phyloP scores from a whole-genome alignment of 1,139 yeast species.

The Protomyces pachydermus region DNA sequence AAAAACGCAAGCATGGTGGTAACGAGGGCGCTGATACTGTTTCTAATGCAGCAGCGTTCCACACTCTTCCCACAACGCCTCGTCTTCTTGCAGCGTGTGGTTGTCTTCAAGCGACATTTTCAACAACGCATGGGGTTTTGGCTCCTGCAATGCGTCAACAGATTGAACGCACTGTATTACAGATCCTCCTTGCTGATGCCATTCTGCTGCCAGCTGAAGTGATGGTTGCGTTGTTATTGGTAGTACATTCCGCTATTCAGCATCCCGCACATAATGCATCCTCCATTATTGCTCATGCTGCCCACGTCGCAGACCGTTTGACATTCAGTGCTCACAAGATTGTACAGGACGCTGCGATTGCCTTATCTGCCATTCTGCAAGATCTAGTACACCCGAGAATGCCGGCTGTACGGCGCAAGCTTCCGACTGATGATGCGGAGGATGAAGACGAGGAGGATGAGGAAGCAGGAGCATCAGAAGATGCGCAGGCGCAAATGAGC shows the following conservation, averaged over 20 bases:
- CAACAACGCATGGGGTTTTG: neutral
- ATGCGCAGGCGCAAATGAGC: neutral
- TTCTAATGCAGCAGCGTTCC: slow-evolving; percentile 14
- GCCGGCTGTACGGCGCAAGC: slow-evolving; percentile 11
- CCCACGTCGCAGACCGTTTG: neutral
- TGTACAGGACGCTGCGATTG: neutral
- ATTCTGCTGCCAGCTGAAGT: neutral
- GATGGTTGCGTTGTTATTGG: neutral
- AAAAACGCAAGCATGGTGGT: slow-evolving; percentile 19
- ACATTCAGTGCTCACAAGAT: neutral
- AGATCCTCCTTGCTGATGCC: neutral
- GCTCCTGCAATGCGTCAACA: slow-evolving; percentile 5
- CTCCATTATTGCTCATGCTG: slow-evolving; percentile 4
- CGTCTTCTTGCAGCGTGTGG: neutral
- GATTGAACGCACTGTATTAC: neutral
- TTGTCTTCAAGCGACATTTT: neutral
- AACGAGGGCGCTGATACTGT: slow-evolving; percentile 14
- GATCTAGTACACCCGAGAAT: slow-evolving; percentile 15
- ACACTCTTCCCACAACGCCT: neutral
- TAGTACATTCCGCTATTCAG: neutral
- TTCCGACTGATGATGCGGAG: neutral
- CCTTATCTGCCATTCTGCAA: neutral
- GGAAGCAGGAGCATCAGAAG: neutral
- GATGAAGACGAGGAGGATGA: neutral
- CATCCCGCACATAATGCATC: slow-evolving; percentile 9